Conservation (phyloP, 371 early-diverging fungal genomes). For the Actinomortierella ambigua region DNA sequence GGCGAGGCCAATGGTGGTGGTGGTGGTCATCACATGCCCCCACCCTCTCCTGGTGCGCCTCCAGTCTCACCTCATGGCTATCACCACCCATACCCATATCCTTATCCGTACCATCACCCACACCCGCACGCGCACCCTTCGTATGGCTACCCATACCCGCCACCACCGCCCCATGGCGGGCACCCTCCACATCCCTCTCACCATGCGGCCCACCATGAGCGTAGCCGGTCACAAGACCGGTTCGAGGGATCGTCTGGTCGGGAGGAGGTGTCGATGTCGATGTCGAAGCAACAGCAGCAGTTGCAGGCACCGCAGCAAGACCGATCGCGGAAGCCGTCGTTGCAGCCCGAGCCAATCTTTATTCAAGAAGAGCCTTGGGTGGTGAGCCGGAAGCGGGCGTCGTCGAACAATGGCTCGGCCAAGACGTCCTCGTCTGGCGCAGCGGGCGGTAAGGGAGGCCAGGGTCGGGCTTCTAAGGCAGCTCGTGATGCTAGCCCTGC, state of each 20-base stretch:
- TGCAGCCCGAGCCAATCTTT: constrained; percentile 39
- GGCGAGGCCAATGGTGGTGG: too few relatives aligned
- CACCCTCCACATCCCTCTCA: constrained; percentile 16
- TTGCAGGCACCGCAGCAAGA: background rate
- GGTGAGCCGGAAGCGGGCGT: constrained; percentile 26
- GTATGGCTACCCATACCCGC: constrained; percentile 32
- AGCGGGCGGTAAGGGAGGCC: background rate
- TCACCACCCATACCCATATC: constrained; percentile 38
- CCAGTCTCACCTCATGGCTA: constrained; percentile 21
- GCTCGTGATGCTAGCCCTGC: constrained; percentile 3
- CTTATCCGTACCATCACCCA: constrained; percentile 26
- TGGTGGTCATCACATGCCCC: constrained; percentile 29
- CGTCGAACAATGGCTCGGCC: constrained; percentile 1
- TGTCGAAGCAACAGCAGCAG: constrained; percentile 7
- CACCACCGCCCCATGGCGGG: constrained; percentile 9
- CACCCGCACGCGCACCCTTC: too few relatives aligned
- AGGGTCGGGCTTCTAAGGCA: background rate
- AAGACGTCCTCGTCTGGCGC: background rate
- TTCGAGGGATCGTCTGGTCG: constrained; percentile 1
- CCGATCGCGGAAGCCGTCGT: constrained; percentile 1
- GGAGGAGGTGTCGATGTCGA: constrained; percentile 6
- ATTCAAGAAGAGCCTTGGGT: constrained; percentile 45
- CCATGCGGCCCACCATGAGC: constrained; percentile 13
- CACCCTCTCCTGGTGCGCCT: background rate
- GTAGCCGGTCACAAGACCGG: too few relatives aligned